Conservation (phyloP, 306 rosid species). For the Morella rubra region DNA sequence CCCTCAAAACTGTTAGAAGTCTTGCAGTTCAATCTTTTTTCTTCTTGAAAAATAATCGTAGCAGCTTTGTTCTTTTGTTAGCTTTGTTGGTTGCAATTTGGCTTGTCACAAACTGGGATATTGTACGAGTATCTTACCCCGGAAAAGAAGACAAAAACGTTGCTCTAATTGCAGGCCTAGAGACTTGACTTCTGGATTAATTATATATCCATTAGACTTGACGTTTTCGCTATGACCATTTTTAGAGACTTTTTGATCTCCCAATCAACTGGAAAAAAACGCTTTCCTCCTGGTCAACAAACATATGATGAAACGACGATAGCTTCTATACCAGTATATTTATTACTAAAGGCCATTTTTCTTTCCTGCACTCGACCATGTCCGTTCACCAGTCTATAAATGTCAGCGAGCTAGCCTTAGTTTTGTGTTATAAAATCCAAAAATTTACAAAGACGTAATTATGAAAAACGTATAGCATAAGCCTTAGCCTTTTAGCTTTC, state of each 20-base stretch:
- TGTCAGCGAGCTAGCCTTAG: constrained; percentile 6
- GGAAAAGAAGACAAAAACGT: not conserved
- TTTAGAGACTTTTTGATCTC: not conserved
- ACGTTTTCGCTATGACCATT: not conserved
- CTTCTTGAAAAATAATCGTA: not conserved
- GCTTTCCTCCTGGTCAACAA: not conserved
- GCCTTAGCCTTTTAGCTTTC: not conserved
- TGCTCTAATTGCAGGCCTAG: not conserved
- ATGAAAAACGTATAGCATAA: not conserved
- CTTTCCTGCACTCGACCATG: not conserved
- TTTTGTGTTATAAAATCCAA: not conserved
- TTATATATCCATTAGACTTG: not conserved
- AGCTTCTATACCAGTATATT: not conserved
- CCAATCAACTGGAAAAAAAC: not conserved
- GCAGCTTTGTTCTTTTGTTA: not conserved
- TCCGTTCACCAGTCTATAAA: constrained; percentile 15
- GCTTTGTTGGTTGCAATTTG: not conserved
- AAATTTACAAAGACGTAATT: constrained; percentile 4
- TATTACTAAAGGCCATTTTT: not conserved
- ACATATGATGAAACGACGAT: not conserved
- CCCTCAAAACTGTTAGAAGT: not conserved
- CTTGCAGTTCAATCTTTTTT: not conserved
- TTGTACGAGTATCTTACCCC: not conserved
- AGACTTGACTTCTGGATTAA: not conserved
- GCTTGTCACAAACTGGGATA: not conserved